Conservation (phyloP, 1,284 basidiomycete species). For the Hymenochaete sp. region DNA sequence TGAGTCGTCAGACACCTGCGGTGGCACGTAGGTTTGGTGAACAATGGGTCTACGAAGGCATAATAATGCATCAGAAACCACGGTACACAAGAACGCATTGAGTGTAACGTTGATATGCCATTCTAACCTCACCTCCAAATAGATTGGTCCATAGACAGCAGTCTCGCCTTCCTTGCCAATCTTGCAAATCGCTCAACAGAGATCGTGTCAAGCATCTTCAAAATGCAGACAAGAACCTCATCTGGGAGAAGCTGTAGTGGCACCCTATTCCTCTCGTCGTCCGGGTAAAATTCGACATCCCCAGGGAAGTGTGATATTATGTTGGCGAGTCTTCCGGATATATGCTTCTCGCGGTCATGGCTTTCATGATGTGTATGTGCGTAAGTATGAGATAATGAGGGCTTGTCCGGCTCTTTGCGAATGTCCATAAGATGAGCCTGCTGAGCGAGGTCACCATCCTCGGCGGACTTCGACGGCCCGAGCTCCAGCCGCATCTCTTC, state of each 20-base stretch:
- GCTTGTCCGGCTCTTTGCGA: neutral
- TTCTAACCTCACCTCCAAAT: constrained; percentile 78
- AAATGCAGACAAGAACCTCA: constrained; percentile 63
- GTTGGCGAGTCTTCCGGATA: no score
- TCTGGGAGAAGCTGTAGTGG: constrained; percentile 59
- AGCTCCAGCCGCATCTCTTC: constrained; percentile 36
- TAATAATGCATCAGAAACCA: constrained; percentile 13
- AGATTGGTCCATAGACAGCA: constrained; percentile 55
- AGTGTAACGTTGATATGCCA: no score
- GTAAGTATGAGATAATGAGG: neutral
- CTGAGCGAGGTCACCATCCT: no score
- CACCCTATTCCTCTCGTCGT: constrained; percentile 52
- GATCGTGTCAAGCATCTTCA: constrained; percentile 54
- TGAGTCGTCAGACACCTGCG: constrained; percentile 51
- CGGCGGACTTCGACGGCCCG: neutral
- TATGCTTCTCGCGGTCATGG: no score
- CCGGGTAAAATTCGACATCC: constrained; percentile 54
- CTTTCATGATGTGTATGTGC: constrained; percentile 27
- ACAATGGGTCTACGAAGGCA: constrained; percentile 40
- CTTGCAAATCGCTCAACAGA: constrained; percentile 70
- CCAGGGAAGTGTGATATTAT: constrained; percentile 42
- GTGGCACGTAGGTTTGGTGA: constrained; percentile 55
- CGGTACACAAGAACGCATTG: constrained; percentile 9
- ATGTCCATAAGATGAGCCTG: neutral
- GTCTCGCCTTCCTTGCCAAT: constrained; percentile 64